Base-by-base conservation (phyloP, 768 basidiomycete genomes). In the Lactifluus subvellereus region DNA sequence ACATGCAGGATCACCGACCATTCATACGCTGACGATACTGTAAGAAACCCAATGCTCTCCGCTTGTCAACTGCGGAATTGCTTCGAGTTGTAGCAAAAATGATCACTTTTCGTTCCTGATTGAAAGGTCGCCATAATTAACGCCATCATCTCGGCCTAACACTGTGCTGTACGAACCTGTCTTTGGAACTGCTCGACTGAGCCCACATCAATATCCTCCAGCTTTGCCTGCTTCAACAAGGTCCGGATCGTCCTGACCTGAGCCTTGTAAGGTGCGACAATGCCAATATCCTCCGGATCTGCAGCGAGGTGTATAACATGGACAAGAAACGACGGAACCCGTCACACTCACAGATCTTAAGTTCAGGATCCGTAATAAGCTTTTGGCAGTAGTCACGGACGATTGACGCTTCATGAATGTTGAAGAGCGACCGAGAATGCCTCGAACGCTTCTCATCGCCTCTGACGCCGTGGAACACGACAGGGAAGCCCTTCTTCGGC, bases 101-200 rank as follows among this genome's bases (percentile, higher is more conserved):
- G 37, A 77, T 77, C 11, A 76, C 71, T 3, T 70, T 67, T 8
- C 76, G 74, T 66, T 77, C 76, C 76, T 77, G 48, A 1, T 40
- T 4, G 16, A 33, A 33, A 53, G 16, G 18, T 0, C 18, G 6
- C 42, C 13, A 3, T 32, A 22, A 35, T 60, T 1, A 47, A 16
- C 33, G 7, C 13, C 13, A 3, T 5, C 10, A 48, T 48, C 47
- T 27, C 22, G 22, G 3, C 7, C 13, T 13, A 6, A 27, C 11
- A 10, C 22, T 10, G 22, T 11, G 4, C 27, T 30, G 6, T 13
- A 38, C 72, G 33, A 30, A 77, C 77, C 69, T 77, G 75, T 22
- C 77, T 77, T 58, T 78, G 76, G 69, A 77, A 77, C 53, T 75
- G 73, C 67, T 78, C 77, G 11, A 77, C 77, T 45, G 70, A 73